Percentiles rank a stretch among this genome's conserved stretches.
These are phyloP conservation scores for Leucaena leucocephala DNA, from an alignment of 306 rosid species.

Conservation along the genomic window DNA sequence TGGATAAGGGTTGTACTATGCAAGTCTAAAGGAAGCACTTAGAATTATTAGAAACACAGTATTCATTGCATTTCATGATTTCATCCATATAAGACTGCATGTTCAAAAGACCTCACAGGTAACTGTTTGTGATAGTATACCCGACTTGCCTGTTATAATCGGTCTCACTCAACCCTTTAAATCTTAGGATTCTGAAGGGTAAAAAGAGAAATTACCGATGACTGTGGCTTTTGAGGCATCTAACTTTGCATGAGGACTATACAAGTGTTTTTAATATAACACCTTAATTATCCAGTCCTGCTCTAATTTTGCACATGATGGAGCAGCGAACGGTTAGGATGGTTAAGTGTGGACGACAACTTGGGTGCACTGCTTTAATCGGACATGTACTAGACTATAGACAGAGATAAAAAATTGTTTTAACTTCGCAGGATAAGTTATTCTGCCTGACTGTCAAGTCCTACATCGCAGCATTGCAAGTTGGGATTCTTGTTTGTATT, in stretches of 20 bases:
- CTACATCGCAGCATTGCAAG: conserved; percentile 38
- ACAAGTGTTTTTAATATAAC: neutral
- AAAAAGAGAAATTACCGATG: neutral
- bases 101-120: neutral
- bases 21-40: neutral
- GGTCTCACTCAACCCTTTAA: conserved; percentile 9
- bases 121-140: neutral
- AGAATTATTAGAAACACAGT: neutral
- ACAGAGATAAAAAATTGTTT: conserved; percentile 38
- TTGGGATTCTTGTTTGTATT: conserved; percentile 24
- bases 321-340: conserved; percentile 47
- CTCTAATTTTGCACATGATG: conserved; percentile 39
- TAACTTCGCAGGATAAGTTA: conserved; percentile 50
- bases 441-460: conserved; percentile 46
- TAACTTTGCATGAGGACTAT: neutral
- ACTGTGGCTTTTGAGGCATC: conserved; percentile 7
- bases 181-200: neutral
- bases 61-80: neutral
- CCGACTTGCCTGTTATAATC: neutral
- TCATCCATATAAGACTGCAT: neutral
- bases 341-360: conserved; percentile 32
- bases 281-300: neutral
- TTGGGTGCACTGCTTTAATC: conserved; percentile 44
- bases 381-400: conserved; percentile 33
- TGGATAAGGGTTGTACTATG: conserved; percentile 47